These are phyloP conservation scores for Fusarium dlaminii DNA, from an alignment of 2,329 filamentous ascomycete species.

Conservation along the genomic window DNA sequence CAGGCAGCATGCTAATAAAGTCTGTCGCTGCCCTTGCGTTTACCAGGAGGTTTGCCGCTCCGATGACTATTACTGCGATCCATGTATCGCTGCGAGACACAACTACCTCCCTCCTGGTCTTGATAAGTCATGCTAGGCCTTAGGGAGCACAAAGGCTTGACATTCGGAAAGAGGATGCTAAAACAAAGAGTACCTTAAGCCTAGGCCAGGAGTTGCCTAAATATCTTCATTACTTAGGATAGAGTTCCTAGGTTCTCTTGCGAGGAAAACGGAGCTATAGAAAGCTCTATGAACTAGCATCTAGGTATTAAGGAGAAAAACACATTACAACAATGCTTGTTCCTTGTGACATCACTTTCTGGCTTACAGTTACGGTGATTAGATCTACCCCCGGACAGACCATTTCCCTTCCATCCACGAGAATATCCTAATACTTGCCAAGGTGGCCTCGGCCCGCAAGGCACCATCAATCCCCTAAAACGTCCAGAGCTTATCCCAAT, in stretches of 20 bases:
- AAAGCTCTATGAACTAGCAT: fast-evolving
- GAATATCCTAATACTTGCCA: background rate
- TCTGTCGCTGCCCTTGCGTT: background rate
- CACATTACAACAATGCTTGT: fast-evolving
- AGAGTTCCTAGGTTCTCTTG: fast-evolving
- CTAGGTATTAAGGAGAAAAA: fast-evolving
- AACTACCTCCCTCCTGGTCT: background rate
- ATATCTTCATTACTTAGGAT: background rate
- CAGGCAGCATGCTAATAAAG: background rate
- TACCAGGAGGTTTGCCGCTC: background rate
- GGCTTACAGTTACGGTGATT: fast-evolving
- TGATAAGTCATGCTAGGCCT: background rate
- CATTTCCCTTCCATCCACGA: background rate
- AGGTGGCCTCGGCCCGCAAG: background rate
- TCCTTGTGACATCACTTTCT: background rate
- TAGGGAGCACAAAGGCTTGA: fast-evolving
- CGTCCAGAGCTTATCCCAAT: background rate
- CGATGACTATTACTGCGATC: background rate
- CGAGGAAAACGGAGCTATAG: no score
- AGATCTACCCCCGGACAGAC: fast-evolving
- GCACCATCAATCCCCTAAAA: background rate
- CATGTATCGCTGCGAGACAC: fast-evolving
- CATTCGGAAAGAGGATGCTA: fast-evolving
- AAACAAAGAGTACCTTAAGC: fast-evolving
- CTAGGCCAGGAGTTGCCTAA: background rate